Conservation (phyloP, 768 basidiomycete species). For the Hypholoma sublateritium region DNA sequence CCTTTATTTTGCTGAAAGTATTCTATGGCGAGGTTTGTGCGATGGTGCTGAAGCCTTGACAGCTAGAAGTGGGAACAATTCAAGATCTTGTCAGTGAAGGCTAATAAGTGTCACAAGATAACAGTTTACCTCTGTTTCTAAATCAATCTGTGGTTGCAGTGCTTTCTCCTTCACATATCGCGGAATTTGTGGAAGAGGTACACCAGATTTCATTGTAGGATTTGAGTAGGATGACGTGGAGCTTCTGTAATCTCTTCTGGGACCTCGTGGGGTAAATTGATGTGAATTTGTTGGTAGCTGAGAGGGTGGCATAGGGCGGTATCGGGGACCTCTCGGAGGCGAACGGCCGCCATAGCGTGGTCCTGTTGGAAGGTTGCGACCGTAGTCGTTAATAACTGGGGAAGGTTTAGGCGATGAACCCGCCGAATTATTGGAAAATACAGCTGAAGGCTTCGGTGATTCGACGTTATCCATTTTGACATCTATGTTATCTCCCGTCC, state of each 20-base stretch:
- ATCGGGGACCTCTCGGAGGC: constrained; percentile 42
- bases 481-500: not conserved
- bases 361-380: constrained; percentile 9
- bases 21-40: constrained; percentile 38
- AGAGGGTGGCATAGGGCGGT: constrained; percentile 18
- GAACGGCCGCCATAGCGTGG: constrained; percentile 27
- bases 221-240: constrained; percentile 1
- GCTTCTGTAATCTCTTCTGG: constrained; percentile 6
- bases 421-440: constrained; percentile 1
- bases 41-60: constrained; percentile 35
- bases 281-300: not conserved
- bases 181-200: constrained; percentile 3
- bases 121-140: constrained; percentile 22
- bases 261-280: constrained; percentile 1
- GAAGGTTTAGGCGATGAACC: constrained; percentile 12
- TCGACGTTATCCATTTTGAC: constrained; percentile 3
- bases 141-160: not conserved
- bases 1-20: constrained; percentile 37
- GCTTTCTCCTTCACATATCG: not conserved
- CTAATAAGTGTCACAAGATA: too few relatives aligned
- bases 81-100: not conserved
- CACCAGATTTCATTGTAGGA: constrained; percentile 2
- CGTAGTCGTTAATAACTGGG: constrained; percentile 4
- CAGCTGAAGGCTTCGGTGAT: not conserved
- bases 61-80: constrained; percentile 20